phyloP scores from a whole-genome alignment of 441 rosid species.

The Syzygium malaccense region DNA sequence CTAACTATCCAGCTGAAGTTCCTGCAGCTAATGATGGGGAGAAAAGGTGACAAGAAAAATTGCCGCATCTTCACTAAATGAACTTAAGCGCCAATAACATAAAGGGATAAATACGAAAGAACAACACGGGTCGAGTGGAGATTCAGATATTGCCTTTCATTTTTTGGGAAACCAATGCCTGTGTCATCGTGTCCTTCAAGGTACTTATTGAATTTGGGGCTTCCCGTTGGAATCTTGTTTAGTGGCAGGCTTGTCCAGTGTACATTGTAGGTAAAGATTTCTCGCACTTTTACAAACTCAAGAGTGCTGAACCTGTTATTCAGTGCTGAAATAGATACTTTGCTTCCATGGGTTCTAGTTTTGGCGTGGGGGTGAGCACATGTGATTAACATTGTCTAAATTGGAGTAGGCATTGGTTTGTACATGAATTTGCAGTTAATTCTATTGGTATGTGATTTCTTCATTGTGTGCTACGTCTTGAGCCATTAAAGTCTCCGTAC shows the following conservation, averaged over 20 bases:
- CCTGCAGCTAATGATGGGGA: slow-evolving; percentile 64
- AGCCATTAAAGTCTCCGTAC: background rate
- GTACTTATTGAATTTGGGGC: background rate
- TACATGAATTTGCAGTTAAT: background rate
- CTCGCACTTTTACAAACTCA: background rate
- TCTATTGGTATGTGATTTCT: background rate
- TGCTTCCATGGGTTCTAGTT: background rate
- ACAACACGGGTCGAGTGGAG: background rate
- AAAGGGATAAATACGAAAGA: background rate
- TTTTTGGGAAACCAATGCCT: background rate
- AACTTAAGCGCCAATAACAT: background rate
- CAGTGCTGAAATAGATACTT: background rate
- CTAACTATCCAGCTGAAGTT: slow-evolving; percentile 60
- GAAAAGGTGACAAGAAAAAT: slow-evolving; percentile 33
- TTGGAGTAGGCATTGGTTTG: background rate
- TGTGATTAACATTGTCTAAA: background rate
- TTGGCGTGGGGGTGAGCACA: background rate
- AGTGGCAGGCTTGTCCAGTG: background rate
- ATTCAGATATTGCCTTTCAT: background rate
- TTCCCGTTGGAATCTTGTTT: background rate
- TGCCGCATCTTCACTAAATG: background rate
- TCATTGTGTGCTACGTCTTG: background rate
- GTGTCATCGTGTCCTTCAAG: background rate
- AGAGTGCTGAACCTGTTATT: background rate
- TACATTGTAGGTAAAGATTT: background rate